phyloP scores from a whole-genome alignment of 768 basidiomycete species.

The Leccinum subtestaceum region DNA sequence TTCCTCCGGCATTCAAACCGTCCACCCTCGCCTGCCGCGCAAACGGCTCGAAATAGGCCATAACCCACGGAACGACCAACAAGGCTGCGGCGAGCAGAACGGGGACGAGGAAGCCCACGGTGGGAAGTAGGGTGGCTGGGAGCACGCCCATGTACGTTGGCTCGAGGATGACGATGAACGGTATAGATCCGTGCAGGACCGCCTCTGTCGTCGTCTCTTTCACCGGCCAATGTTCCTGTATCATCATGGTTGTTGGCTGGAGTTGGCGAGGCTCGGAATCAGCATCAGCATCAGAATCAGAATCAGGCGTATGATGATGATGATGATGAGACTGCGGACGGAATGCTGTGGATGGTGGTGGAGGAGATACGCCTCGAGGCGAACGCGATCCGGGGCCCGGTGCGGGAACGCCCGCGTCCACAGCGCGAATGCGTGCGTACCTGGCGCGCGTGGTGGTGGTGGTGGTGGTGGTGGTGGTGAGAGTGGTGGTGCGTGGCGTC shows the following conservation, averaged over 20 bases:
- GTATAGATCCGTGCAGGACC: constrained; percentile 28
- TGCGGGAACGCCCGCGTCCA: constrained; percentile 51
- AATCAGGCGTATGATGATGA: neutral
- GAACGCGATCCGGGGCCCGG: constrained; percentile 27
- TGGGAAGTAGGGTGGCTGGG: constrained; percentile 49
- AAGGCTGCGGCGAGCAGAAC: constrained; percentile 26
- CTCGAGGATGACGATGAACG: constrained; percentile 55
- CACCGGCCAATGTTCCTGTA: neutral
- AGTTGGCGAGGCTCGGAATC: neutral
- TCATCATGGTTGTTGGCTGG: constrained; percentile 3
- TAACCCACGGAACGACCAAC: constrained; percentile 17
- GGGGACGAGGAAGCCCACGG: constrained; percentile 27
- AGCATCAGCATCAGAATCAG: neutral
- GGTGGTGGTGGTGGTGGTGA: constrained; percentile 23
- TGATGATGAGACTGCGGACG: neutral
- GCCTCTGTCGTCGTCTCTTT: too few relatives aligned
- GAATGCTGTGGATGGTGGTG: neutral
- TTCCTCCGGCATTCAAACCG: neutral
- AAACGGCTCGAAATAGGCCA: constrained; percentile 21
- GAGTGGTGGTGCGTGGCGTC: neutral
- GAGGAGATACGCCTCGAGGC: neutral
- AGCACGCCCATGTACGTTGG: constrained; percentile 58
- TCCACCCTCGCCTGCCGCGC: constrained; percentile 27
- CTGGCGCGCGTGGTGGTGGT: constrained; percentile 38
- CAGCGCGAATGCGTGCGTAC: constrained; percentile 57